Base-by-base conservation (phyloP, 805 yeast genomes). In the Metschnikowia peoriensis region DNA sequence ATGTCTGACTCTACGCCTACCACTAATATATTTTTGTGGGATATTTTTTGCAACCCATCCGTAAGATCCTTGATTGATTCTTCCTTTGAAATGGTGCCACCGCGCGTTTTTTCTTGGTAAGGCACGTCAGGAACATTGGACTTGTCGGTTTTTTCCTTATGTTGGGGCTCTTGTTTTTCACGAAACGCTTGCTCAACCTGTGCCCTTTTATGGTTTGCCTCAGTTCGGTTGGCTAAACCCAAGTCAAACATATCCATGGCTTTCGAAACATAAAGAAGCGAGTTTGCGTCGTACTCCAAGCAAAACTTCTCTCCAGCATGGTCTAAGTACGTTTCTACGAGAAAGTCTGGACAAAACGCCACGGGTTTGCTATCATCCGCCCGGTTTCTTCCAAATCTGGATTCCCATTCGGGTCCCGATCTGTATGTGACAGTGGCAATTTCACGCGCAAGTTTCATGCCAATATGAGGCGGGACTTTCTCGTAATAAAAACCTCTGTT, bases 331-430 rank as follows among this genome's bases (percentile, higher is more conserved):
- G 97, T 92, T 67, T 92, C 97, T 46, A 92, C 92, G 54, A 91
- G 70, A 66, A 90, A 92, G 65, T 92, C 97, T 0, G 97, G 96
- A 67, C 97, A 92, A 34, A 92, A 73, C 0, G 96, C 96, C 2
- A 97, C 97, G 12, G 86, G 81, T 55, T 76, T 77, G 1, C 83
- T 72, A 16, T 90, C 93, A 64, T 89, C 91, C 0, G 96, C 86
- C 54, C 97, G 76, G 61, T 87, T 89, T 51, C 96, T 82, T 4
- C 97, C 97, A 67, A 92, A 92, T 54, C 97, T 74, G 55, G 84
- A 82, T 67, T 92, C 97, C 97, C 97, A 92, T 69, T 92, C 97
- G 1, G 97, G 97, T 2, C 97, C 97, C 1, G 96, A 89, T 60
- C 97, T 77, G 68, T 92, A 92, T 0, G 97, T 90, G 50, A 92